Evolutionary conservation across 768 basidiomycete genomes (phyloP), one percentile per base, ranked within the genome.

Genomic region (Leccinum longicurvipes): DNA sequence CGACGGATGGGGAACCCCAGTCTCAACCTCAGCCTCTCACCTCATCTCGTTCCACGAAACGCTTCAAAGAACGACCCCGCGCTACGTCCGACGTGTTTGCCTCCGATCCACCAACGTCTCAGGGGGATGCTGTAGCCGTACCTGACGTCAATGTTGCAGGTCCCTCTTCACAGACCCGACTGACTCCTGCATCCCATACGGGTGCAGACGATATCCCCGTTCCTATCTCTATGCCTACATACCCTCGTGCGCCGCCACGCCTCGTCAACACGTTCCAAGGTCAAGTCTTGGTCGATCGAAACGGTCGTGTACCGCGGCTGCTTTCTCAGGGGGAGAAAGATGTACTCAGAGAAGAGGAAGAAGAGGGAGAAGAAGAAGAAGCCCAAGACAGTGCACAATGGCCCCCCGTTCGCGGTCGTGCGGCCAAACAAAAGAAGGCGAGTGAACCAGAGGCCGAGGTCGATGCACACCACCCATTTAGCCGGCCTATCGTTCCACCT

Each of bases 171-270:
- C 31, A 48, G 19, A 36, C 39, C 3, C 57, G 15, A 21, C 44
- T 34, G 1, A 39, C 12, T 19, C 17, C 55, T 23, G 14, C 45
- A 23, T 6, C 51, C 7, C 23, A 2, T 36, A 19, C 21, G 2
- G 19, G 28, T 2, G 3, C 4, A 0, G 39, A 45, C 4, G 25
- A 4, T 42, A 0, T 27, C 21, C 19, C 50, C 11, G 27, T 53
- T 24, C 11, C 39, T 0, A 6, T 41, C 5, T 6, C 41, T n/a
- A 2, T 32, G 9, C 6, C 53, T 8, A 28, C 36, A 23, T 29
- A 52, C 21, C 44, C 54, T 8, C 61, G 56, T n/a, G 63, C 60
- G 7, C 67, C 68, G 3, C 67, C 68, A 1, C 67, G 61, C 9
- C 3, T 65, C 8, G 66, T 61, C 19, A 32, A 67, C 4, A 59